Base-by-base conservation (phyloP, 1,284 basidiomycete genomes). In the Trichosporon sp. region DNA sequence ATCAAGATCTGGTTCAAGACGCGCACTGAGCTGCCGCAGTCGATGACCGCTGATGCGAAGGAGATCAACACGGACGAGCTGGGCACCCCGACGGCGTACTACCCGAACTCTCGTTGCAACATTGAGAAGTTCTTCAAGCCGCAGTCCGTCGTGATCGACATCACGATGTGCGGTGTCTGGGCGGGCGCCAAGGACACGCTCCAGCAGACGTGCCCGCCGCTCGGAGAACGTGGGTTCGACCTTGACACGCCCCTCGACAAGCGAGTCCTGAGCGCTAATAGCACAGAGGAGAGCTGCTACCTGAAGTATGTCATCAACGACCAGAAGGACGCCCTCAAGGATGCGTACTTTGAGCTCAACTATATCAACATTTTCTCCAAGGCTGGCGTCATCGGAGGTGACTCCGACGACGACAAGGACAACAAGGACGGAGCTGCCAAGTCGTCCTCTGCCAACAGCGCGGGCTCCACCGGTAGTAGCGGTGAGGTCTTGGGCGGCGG, bases 261-360 rank as follows among this genome's bases (percentile, higher is more conserved):
- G 29, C 56, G 56, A 18, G 29, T 60, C 56, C 56, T 60, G 56
- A 60, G 56, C 56, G 56, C 56, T 60, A 60, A 60, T 60, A 60
- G 56, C 56, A 60, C 56, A 60, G 56, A 60, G 64, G 51, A 66
- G 47, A 60, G 18, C 51, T 79, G 80, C 80, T 91, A 92, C 83
- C 85, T 86, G n/a, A 88, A 91, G 80, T 91, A 87, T 70, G 91
- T 92, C 62, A 84, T 91, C 74, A 89, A 90, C 35, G 80, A 87
- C 68, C 56, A 63, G 11, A 38, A 87, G 1, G 67, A 71, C 11
- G 78, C 73, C 0, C 92, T 89, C 82, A 85, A 87, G 77, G 87
- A 87, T 65, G 91, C 91, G 1, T 92, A 90, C 83, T 93, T 92
- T 76, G 91, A 92, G 77, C 86, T 93, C 72, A 85, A 86, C 72